Evolutionary conservation across 2,329 filamentous ascomycete genomes (phyloP).

Genomic region (Cercospora sojina): DNA sequence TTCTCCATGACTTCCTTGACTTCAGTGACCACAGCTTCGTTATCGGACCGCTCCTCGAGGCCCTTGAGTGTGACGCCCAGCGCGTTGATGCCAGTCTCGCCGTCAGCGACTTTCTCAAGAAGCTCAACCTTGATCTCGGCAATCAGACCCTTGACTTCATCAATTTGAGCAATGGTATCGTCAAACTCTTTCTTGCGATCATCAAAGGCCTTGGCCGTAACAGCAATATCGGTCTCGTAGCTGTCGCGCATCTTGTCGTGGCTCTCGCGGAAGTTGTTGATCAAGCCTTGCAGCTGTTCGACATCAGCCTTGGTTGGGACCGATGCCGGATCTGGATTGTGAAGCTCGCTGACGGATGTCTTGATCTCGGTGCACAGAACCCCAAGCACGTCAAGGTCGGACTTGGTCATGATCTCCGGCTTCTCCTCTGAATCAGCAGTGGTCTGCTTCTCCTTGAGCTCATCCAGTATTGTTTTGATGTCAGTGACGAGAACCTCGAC

Average conservation of each 20-base stretch:
- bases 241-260: conserved; percentile 70
- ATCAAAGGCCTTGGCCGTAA: conserved; percentile 76
- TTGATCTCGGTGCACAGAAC: conserved; percentile 84
- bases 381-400: conserved; percentile 76
- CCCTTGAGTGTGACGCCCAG: conserved; percentile 63
- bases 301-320: conserved; percentile 77
- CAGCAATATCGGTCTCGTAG: conserved; percentile 69
- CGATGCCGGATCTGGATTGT: conserved; percentile 66
- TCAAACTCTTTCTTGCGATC: conserved; percentile 81
- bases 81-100: conserved; percentile 62
- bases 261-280: conserved; percentile 54
- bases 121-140: conserved; percentile 76
- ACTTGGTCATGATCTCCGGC: conserved; percentile 68
- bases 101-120: conserved; percentile 73
- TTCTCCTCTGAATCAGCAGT: conserved; percentile 47
- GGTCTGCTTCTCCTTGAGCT: conserved; percentile 51
- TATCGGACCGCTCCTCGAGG: conserved; percentile 65
- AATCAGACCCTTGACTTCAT: conserved; percentile 73
- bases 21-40: conserved; percentile 47
- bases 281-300: conserved; percentile 57
- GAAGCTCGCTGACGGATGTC: conserved; percentile 69
- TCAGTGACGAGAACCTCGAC: conserved; percentile 79
- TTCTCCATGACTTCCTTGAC: conserved; percentile 65
- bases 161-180: conserved; percentile 72
- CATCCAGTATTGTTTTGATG: conserved; percentile 71